Base-by-base conservation (phyloP, 306 rosid genomes). In the Acacia confusa region DNA sequence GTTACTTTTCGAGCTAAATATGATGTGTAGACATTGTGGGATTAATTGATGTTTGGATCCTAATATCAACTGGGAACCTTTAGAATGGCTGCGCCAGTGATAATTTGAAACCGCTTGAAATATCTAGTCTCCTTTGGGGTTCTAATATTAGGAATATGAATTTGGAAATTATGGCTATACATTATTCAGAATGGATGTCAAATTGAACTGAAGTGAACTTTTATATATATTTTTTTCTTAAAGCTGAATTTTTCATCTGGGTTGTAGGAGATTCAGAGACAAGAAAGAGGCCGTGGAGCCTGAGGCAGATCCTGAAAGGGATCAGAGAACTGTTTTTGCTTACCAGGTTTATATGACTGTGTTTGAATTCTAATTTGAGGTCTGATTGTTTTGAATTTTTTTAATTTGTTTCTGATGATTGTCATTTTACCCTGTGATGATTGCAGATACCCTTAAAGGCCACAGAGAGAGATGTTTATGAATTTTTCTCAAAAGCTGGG, bases 251-350 rank as follows among this genome's bases (percentile, higher is more conserved):
- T 60, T 25, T 55, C 81, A 20, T 78, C 38, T 78, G 78, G 71
- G 13, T 84, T 78, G 63, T 90, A 95, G 99, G 94, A 95, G 97
- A 81, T 87, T 86, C 79, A 92, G 94, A 86, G 99, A 93, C 52
- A 95, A 95, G 88, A 93, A 92, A 85, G 99, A 95, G 24, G 85
- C 76, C 3, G 87, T 38, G 77, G 99, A 95, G 90, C 99, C 97
- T 5, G 99, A 95, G 89, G 99, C 99, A 72, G 99, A 95, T 76
- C 98, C 98, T 66, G 99, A 95, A 87, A 93, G 99, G 87, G 99
- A 95, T 78, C 99, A 95, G 88, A 88, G 99, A 82, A 95, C 99
- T 83, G 99, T 95, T 73, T 95, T 95, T 85, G 99, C 99, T 24
- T 95, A 93, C 82, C 99, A 95, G 99, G 99, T 95, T 63, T 78